Conservation (phyloP, 1,284 basidiomycete species). For the Binderoboletus segoi region DNA sequence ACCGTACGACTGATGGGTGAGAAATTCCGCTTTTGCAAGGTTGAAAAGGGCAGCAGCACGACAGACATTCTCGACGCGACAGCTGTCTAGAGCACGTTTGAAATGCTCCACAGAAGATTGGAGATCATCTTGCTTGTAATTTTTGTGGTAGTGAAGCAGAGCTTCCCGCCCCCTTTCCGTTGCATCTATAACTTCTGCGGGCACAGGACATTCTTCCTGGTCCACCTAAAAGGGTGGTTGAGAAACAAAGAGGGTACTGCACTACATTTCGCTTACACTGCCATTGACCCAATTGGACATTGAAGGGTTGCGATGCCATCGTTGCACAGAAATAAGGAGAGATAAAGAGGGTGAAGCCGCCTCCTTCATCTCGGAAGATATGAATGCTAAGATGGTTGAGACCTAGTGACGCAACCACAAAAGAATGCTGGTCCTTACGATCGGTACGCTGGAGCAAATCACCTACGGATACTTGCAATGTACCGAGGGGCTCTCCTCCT, state of each 20-base stretch:
- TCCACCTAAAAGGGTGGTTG: not conserved
- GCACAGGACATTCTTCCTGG: too few relatives aligned
- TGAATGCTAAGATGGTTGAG: not conserved
- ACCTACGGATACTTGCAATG: not conserved
- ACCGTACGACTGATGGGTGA: not conserved
- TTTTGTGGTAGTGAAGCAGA: not conserved
- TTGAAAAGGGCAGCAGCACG: constrained; percentile 11
- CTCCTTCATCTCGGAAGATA: not conserved
- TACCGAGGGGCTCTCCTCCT: constrained; percentile 8
- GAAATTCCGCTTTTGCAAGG: constrained; percentile 12
- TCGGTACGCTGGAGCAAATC: constrained; percentile 3
- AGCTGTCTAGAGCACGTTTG: constrained; percentile 1
- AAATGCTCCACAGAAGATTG: constrained; percentile 8
- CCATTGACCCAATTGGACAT: not conserved
- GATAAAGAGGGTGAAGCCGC: not conserved
- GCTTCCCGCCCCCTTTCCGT: constrained; percentile 5
- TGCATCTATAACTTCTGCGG: not conserved
- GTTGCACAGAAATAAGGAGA: not conserved
- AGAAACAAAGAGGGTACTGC: not conserved
- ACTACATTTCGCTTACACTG: not conserved
- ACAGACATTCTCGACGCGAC: not conserved
- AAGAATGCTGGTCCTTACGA: not conserved
- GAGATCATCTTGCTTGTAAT: not conserved
- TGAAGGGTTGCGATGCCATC: not conserved
- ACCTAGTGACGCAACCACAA: not conserved